Percentiles rank a stretch among this genome's conserved stretches.
Evolutionary conservation across 441 rosid species (phyloP).

Genomic region (Mallotus repandus): DNA sequence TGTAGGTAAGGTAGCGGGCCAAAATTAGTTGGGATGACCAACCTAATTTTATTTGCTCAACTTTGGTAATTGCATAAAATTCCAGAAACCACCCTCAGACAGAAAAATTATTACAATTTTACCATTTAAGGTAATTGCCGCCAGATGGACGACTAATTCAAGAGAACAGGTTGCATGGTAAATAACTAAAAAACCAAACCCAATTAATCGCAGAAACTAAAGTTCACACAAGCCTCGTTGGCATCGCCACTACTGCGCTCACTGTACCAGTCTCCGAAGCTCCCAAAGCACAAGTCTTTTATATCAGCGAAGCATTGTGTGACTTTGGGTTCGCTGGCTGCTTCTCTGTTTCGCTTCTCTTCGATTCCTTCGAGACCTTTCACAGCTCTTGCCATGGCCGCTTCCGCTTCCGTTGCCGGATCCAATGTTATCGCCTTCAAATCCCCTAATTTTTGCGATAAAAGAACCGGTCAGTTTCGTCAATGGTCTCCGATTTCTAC

Average conservation of each 20-base stretch:
- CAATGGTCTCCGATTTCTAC: conserved; percentile 44
- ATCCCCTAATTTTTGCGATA: conserved; percentile 29
- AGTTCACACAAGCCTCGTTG: conserved; percentile 21
- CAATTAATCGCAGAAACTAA: not conserved
- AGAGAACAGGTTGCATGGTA: conserved; percentile 23
- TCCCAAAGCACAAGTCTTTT: conserved; percentile 28
- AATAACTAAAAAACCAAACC: conserved; percentile 11
- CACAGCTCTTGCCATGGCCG: conserved; percentile 47
- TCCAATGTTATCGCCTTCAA: conserved; percentile 40
- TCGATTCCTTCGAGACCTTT: conserved; percentile 31
- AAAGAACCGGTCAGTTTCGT: conserved; percentile 33
- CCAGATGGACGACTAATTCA: not conserved
- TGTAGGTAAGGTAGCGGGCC: no score
- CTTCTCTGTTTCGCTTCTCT: conserved; percentile 15
- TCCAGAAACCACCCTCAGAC: not conserved
- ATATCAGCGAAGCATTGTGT: no score
- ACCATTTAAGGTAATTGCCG: not conserved
- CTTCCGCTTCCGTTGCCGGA: conserved; percentile 45
- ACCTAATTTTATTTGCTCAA: not conserved
- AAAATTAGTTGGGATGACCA: conserved; percentile 11
- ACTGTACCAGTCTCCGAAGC: conserved; percentile 25
- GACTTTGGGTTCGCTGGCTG: conserved; percentile 32
- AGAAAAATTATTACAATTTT: not conserved
- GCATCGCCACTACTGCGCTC: conserved; percentile 26
- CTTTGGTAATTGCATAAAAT: no score